phyloP scores from a whole-genome alignment of 2,329 filamentous ascomycete species.

The Aspergillus eucalypticola region DNA sequence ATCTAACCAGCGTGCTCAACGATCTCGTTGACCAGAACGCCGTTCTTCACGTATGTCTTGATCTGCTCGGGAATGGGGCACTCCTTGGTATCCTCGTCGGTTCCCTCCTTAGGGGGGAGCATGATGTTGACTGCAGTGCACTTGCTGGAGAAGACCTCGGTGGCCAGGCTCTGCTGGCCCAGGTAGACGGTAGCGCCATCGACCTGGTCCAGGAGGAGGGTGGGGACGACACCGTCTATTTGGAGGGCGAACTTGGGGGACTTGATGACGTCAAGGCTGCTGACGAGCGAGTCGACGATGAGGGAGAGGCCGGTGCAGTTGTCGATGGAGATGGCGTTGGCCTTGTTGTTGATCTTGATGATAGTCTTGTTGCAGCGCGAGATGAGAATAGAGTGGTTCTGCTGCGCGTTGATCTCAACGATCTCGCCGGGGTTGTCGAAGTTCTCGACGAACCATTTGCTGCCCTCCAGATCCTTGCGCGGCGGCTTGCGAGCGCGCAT shows the following conservation, averaged over 20 bases:
- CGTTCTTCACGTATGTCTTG: slow-evolving; percentile 74
- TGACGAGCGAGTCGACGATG: slow-evolving; percentile 85
- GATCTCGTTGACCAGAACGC: slow-evolving; percentile 84
- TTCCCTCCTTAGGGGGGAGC: slow-evolving; percentile 66
- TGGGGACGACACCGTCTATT: slow-evolving; percentile 81
- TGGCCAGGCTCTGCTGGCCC: slow-evolving; percentile 71
- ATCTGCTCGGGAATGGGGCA: slow-evolving; percentile 87
- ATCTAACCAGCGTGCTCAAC: slow-evolving; percentile 83
- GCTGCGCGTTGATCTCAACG: slow-evolving; percentile 76
- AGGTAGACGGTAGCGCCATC: slow-evolving; percentile 89
- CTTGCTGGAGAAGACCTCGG: slow-evolving; percentile 89
- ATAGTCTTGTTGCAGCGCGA: slow-evolving; percentile 89
- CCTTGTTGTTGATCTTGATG: slow-evolving; percentile 86
- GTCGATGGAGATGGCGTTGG: slow-evolving; percentile 94
- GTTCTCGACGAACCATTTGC: slow-evolving; percentile 97
- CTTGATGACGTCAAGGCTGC: slow-evolving; percentile 92
- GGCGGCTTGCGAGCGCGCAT: slow-evolving; percentile 82
- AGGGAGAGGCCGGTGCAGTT: slow-evolving; percentile 83
- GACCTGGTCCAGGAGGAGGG: slow-evolving; percentile 87
- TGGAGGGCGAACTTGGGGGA: slow-evolving; percentile 93
- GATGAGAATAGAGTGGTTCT: slow-evolving; percentile 88
- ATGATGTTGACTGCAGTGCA: slow-evolving; percentile 85
- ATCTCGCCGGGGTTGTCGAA: slow-evolving; percentile 75
- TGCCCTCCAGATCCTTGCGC: slow-evolving; percentile 76
- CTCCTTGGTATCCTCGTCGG: slow-evolving; percentile 80